Conservation (phyloP, 2,329 filamentous ascomycete genomes). For the Aureobasidium melanogenum region DNA sequence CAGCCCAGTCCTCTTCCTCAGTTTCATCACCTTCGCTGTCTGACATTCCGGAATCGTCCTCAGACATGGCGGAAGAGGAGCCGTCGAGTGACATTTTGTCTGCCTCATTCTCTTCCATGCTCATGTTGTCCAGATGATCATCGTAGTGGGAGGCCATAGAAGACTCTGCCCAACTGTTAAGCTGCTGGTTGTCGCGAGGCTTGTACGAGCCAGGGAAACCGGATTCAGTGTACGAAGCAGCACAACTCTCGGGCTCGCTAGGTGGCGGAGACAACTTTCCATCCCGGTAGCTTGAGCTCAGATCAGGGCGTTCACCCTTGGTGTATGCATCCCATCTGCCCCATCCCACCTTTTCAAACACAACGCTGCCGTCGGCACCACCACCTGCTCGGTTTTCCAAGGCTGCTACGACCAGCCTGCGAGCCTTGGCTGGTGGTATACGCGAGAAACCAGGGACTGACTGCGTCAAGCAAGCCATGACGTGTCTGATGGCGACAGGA, state of each 20-base stretch:
- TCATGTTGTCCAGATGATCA: slow-evolving; percentile 37
- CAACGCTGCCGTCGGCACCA: slow-evolving; percentile 58
- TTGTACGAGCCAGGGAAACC: slow-evolving; percentile 19
- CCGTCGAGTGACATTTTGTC: slow-evolving; percentile 91
- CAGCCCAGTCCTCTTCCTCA: slow-evolving; percentile 93
- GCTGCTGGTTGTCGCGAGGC: slow-evolving; percentile 1
- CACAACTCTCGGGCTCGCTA: slow-evolving; percentile 36
- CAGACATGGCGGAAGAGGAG: slow-evolving; percentile 59
- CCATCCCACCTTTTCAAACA: slow-evolving; percentile 96
- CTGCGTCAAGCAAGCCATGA: slow-evolving; percentile 90
- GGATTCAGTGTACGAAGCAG: slow-evolving; percentile 26
- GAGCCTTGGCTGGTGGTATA: slow-evolving; percentile 81
- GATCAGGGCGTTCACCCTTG: slow-evolving; percentile 50
- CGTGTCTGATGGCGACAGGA: slow-evolving; percentile 84
- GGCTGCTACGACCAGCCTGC: slow-evolving; percentile 84
- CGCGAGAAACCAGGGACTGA: slow-evolving; percentile 86
- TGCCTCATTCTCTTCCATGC: slow-evolving; percentile 73
- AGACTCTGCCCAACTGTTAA: slow-evolving; percentile 15
- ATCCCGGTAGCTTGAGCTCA: slow-evolving; percentile 27
- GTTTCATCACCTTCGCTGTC: slow-evolving; percentile 56
- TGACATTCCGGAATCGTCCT: slow-evolving; percentile 46
- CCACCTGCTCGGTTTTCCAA: slow-evolving; percentile 67
- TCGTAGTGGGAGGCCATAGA: slow-evolving; percentile 15
- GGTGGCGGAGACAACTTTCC: slow-evolving; percentile 39
- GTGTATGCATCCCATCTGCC: slow-evolving; percentile 85